Percentiles rank a stretch among this genome's conserved stretches.
Conservation (phyloP, 2,329 filamentous ascomycete species). For the Alternaria dauci region DNA sequence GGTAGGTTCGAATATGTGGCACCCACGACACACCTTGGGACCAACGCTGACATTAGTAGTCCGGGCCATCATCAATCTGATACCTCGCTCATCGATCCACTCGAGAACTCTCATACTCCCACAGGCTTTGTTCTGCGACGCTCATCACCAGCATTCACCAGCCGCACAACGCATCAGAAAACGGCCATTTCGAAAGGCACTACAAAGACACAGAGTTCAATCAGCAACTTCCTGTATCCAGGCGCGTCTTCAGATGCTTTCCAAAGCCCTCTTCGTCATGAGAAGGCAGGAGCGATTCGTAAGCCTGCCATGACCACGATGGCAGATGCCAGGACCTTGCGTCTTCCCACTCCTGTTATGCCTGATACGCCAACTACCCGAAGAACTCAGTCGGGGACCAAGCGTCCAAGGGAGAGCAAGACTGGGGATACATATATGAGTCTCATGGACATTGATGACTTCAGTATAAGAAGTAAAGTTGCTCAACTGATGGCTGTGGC, state of each 20-base stretch:
- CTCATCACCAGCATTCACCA: not conserved
- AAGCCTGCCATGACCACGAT: not conserved
- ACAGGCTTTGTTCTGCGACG: not conserved
- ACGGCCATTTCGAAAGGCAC: no score
- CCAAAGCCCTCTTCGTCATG: not conserved
- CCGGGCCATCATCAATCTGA: not conserved
- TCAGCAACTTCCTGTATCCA: not conserved
- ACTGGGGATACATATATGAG: slow-evolving; percentile 1
- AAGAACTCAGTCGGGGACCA: not conserved
- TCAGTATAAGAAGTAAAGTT: slow-evolving; percentile 22
- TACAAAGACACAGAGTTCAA: not conserved
- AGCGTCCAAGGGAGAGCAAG: not conserved
- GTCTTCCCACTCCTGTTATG: not conserved
- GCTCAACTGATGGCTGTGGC: slow-evolving; percentile 30
- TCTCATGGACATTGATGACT: slow-evolving; percentile 26
- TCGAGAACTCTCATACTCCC: not conserved
- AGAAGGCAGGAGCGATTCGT: not conserved
- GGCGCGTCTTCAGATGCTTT: not conserved
- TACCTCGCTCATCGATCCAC: not conserved
- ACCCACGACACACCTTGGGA: not conserved
- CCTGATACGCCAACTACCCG: not conserved
- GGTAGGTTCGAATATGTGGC: not conserved
- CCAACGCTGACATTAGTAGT: not conserved
- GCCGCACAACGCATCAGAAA: not conserved
- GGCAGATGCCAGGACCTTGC: not conserved